Evolutionary conservation across 257 asterid species (phyloP).

Genomic region (Nicotiana knightiana): DNA sequence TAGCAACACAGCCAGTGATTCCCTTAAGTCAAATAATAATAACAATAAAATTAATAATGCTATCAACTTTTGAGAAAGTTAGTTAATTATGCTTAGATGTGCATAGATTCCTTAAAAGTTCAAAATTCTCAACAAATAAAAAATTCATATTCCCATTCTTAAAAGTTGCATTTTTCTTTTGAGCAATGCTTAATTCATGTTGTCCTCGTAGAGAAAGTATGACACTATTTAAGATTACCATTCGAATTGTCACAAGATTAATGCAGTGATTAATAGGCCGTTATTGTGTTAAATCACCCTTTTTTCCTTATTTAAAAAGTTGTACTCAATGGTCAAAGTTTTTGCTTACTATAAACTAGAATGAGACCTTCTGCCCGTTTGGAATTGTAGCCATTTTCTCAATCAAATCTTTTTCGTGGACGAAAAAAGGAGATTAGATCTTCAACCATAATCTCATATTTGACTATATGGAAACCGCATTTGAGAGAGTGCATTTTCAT

Average conservation of each 20-base stretch:
- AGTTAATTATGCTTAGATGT: background rate
- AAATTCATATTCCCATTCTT: background rate
- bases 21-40: background rate
- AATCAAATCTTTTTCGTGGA: background rate
- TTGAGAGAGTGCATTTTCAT: slow-evolving; percentile 4
- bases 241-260: background rate
- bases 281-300: background rate
- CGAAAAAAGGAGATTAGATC: background rate
- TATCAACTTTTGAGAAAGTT: background rate
- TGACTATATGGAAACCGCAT: background rate
- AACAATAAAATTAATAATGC: too few species aligned
- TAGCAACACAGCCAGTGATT: too few species aligned
- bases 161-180: background rate
- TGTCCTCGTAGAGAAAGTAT: background rate
- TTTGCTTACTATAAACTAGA: background rate
- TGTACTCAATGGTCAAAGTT: background rate
- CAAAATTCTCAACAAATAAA: background rate
- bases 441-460: background rate
- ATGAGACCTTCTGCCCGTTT: background rate
- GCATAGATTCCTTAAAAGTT: background rate
- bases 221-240: too few species aligned
- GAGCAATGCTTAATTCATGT: background rate
- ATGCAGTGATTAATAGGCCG: background rate
- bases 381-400: background rate
- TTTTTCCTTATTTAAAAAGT: too few species aligned